Evolutionary conservation across 495 filamentous ascomycete species (phyloP), one percentile per base, ranked within the genome.

Genomic region (Penicillium dipodomyicola): DNA sequence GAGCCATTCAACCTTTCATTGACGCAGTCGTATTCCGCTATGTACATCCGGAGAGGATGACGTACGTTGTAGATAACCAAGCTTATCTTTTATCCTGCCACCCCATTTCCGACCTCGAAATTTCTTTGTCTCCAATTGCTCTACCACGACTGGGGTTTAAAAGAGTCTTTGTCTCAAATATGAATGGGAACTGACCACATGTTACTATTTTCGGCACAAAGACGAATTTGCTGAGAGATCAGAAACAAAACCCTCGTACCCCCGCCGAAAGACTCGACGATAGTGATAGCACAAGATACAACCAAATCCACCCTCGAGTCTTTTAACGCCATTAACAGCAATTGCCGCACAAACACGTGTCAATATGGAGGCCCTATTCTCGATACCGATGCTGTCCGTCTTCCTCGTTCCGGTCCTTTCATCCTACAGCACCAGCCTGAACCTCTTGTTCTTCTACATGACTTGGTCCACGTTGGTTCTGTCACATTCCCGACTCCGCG

Each of bases 391-490:
- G 27, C 70, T 90, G 23, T 87, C 85, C 10, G 68, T 80, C 77
- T 80, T 85, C 69, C 84, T 82, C 70, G 59, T 83, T 5, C 81
- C 82, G 3, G 70, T 77, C 45, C 67, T 82, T 23, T 74, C 73
- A 7, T 74, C 81, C 70, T 92, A 86, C 72, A 86, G 84, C 44
- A 92, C 91, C 3, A 90, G 83, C 12, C 75, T 96, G 55, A 96
- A 96, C 66, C 65, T 96, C 17, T 67, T 96, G 46, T 93, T 96
- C 74, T 96, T 97, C 74, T 93, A 91, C 69, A 83, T 84, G 67
- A 93, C 89, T 68, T 96, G 92, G 92, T 83, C 84, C 8, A 93
- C 90, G 0, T 80, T 97, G 10, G 82, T 94, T 3, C 74, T 91
- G 17, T 88, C 87, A 33, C 88, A 95, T 60, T 73, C 85, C 0